A percentile compares a stretch with the other conserved stretches of the same genome.
Conservation (phyloP, 257 asterid species). For the Buddleja alternifolia region DNA sequence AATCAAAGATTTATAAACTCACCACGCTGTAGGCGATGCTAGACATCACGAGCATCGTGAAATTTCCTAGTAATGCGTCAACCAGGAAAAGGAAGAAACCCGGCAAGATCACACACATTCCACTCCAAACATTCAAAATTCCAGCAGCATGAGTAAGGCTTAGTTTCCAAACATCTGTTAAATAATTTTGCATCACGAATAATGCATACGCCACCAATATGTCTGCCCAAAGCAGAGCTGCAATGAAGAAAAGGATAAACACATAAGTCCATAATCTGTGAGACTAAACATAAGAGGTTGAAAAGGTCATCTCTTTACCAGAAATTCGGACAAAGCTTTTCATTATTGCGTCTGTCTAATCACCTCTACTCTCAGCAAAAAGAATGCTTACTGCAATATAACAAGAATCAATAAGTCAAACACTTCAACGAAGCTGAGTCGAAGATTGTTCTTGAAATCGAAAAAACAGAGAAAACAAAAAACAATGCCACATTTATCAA, state of each 20-base stretch:
- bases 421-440: background rate
- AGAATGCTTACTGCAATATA: background rate
- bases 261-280: background rate
- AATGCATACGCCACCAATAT: conserved; percentile 35
- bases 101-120: conserved; percentile 32
- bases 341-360: conserved; percentile 12
- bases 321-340: conserved; percentile 17
- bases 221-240: conserved; percentile 42
- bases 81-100: conserved; percentile 32
- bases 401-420: background rate
- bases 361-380: background rate
- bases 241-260: background rate
- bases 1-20: conserved; percentile 23
- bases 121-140: conserved; percentile 51
- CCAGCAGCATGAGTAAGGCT: conserved; percentile 57
- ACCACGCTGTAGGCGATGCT: conserved; percentile 47
- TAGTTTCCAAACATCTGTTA: conserved; percentile 62
- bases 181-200: conserved; percentile 53
- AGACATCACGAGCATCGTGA: conserved; percentile 42
- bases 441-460: background rate
- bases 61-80: conserved; percentile 39
- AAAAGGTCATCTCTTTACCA: conserved; percentile 15
- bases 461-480: conserved; percentile 1
- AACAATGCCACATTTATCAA: background rate
- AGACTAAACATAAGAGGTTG: background rate